A percentile compares a stretch with the other conserved stretches of the same genome.
phyloP scores from a whole-genome alignment of 2,329 filamentous ascomycete genomes.

The Aureobasidium sp. region DNA sequence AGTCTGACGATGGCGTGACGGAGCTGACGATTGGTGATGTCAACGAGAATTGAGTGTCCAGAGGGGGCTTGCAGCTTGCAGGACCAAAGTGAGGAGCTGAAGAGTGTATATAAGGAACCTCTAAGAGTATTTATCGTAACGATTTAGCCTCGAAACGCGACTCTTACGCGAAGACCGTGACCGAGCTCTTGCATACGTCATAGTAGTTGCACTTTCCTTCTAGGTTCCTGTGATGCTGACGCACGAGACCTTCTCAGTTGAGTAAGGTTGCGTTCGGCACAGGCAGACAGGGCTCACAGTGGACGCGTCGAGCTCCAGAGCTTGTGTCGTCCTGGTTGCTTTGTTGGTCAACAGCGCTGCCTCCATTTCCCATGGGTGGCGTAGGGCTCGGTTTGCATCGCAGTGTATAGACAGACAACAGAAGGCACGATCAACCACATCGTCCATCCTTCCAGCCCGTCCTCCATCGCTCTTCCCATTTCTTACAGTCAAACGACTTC shows the following conservation, averaged over 20 bases:
- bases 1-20: neutral
- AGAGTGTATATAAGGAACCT: slow-evolving; percentile 15
- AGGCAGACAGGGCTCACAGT: slow-evolving; percentile 1
- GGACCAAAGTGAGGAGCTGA: neutral
- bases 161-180: slow-evolving; percentile 5
- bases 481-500: slow-evolving; percentile 76
- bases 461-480: slow-evolving; percentile 92
- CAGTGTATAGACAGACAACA: neutral
- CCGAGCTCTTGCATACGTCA: neutral
- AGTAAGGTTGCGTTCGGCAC: slow-evolving; percentile 6
- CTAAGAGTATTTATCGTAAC: slow-evolving; percentile 15
- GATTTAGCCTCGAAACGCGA: slow-evolving; percentile 9
- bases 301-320: neutral
- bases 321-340: neutral
- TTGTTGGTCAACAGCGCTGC: neutral
- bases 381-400: neutral
- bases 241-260: slow-evolving; percentile 11
- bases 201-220: neutral
- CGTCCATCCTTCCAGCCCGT: slow-evolving; percentile 74
- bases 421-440: slow-evolving; percentile 44
- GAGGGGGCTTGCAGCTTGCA: neutral
- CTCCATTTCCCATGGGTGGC: neutral
- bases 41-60: neutral
- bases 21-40: slow-evolving; percentile 9
- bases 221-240: slow-evolving; percentile 5